Base-by-base conservation (phyloP, 176 grass and related monocot species). In the Aechmea fasciata region DNA sequence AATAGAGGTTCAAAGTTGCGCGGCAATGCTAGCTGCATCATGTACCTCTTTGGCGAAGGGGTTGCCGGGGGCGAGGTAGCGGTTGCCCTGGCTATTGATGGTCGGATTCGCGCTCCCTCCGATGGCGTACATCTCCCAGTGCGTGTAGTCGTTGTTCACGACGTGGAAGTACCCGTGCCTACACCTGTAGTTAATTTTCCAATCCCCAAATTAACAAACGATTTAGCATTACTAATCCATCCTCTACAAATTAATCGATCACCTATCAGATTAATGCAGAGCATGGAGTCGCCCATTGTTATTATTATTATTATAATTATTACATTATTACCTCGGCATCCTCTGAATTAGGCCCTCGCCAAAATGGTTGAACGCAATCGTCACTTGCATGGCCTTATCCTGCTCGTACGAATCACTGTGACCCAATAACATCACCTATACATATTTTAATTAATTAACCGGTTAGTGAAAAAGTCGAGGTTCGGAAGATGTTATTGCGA, bases 21-120 rank as follows among this genome's bases (percentile, higher is more conserved):
- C 3, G 4, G 33, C 33, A 6, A 41, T 7, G 33, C 33, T 41
- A 5, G 33, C 33, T 41, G 33, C 33, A 6, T 41, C 33, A 41
- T 41, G 33, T 41, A 80, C 82, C 76, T 85, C 77, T 75, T 85
- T 85, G 49, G 77, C 71, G 11, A 71, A 80, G 13, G 72, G 77
- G 54, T 84, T 66, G 10, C 1, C 15, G 0, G 75, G 75, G 55
- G 82, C 82, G 49, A 79, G 71, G 52, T 84, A 84, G 41, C 82
- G 57, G 68, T 84, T 84, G 50, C 82, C 82, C 54, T 84, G 76
- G 68, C 82, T 84, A 47, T 84, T 84, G 48, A 84, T 84, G 70
- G 82, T 79, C 2, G 82, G 82, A 1, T 79, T 55, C 22, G 82
- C 75, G 48, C 82, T 84, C 13, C 82, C 82, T 4, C 82, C 82